phyloP scores from a whole-genome alignment of 208 protist species.

The Trypanosoma melophagium region DNA sequence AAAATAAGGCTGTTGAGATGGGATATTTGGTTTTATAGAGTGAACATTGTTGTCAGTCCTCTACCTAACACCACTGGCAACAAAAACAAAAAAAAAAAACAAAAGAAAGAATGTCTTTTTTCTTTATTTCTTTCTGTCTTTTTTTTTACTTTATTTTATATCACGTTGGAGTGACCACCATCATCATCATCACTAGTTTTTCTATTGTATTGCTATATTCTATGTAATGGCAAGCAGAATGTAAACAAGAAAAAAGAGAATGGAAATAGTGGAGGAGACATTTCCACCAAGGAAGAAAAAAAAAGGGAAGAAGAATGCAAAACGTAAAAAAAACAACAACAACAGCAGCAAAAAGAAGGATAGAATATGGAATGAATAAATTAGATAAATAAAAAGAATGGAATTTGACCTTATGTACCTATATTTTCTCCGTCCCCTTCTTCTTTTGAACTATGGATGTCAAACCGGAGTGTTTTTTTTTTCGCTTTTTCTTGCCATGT shows the following conservation, averaged over 20 bases:
- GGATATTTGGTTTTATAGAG: conserved; percentile 44
- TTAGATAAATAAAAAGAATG: too few species aligned
- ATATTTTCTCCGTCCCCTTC: too few species aligned
- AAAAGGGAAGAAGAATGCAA: too few species aligned
- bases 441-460: too few species aligned
- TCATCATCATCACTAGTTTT: too few species aligned
- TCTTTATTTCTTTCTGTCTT: neutral
- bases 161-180: too few species aligned
- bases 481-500: too few species aligned
- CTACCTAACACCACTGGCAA: neutral
- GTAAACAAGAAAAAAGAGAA: neutral
- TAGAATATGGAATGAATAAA: too few species aligned
- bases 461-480: too few species aligned
- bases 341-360: too few species aligned
- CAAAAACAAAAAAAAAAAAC: conserved; percentile 19
- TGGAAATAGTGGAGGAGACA: neutral
- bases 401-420: too few species aligned
- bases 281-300: neutral
- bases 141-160: conserved; percentile 1
- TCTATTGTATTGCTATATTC: neutral
- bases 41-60: neutral
- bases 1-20: conserved; percentile 70
- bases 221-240: neutral
- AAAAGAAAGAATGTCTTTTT: neutral
- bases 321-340: neutral